These are phyloP conservation scores for Pseudoturritis turrita DNA, from an alignment of 345 rosid genomes.

Conservation along the genomic window DNA sequence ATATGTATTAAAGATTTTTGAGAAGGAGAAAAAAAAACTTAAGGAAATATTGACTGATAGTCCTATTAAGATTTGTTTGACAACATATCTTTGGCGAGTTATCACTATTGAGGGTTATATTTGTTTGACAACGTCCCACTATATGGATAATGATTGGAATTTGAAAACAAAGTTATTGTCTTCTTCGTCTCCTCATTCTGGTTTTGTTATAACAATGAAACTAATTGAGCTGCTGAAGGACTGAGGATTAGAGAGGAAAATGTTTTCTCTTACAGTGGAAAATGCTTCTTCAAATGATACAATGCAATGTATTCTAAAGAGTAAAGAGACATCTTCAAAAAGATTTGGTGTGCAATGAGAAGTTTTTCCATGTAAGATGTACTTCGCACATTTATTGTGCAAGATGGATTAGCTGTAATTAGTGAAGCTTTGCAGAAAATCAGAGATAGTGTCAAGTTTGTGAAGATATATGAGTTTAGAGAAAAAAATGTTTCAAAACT, in stretches of 20 bases:
- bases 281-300: no score
- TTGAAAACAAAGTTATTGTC: not conserved
- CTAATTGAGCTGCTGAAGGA: not conserved
- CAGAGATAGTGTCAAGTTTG: no score
- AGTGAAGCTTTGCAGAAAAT: no score
- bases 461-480: no score
- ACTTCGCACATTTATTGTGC: no score
- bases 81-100: not conserved
- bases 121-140: not conserved
- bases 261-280: not conserved
- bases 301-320: no score
- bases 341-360: no score
- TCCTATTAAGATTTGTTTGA: not conserved
- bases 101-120: not conserved
- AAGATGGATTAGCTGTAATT: no score
- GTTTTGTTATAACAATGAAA: not conserved
- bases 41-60: not conserved
- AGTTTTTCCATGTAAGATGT: no score
- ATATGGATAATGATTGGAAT: not conserved
- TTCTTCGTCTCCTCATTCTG: not conserved
- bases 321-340: no score
- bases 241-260: not conserved
- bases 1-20: not conserved
- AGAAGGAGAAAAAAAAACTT: not conserved
- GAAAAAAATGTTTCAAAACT: no score